Base-by-base conservation (phyloP, 176 grass and related monocot species). In the Hyparrhenia diplandra region DNA sequence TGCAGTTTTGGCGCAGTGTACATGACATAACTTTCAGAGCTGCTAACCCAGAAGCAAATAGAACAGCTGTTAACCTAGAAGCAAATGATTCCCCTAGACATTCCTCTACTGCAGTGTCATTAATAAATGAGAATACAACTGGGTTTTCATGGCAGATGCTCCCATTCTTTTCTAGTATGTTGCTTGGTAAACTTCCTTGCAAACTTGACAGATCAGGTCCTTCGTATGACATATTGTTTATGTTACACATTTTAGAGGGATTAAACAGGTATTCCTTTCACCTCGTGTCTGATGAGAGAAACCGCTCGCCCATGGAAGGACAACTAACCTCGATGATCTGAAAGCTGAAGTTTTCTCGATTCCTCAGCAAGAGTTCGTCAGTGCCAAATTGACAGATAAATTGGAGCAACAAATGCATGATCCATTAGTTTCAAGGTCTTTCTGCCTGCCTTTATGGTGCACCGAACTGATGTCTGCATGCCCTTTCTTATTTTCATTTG, bases 401-500 rank as follows among this genome's bases (percentile, higher is more conserved):
- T 78, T 99, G n/a, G 96, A 99, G 88, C 96, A 99, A 68, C 96
- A 99, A 79, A 81, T 99, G 87, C 90, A 82, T 76, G 96, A 99
- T 79, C 96, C 89, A 24, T 84, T 99, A 71, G 85, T 85, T 78
- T 82, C 85, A 87, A 80, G 54, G 41, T 91, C 96, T 85, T 75
- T 76, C 60, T 85, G 90, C 52, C 64, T 95, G 67, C 96, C 96
- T 63, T 87, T 85, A 76, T 99, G 96, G 96, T 99, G 90, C 74
- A 88, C n/a, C n/a, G n/a, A 99, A 80, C 86, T 99, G 71, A 91
- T 93, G 87, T 75, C 89, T 61, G 71, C 85, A 30, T 95, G 96
- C n/a, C 89, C 92, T n/a, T 99, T 99, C 90, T 91, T 99, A 81
- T 99, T n/a, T 91, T 95, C 96, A 35, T 93, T 95, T 80, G 96